Evolutionary conservation across 2,329 filamentous ascomycete genomes (phyloP).

Genomic region (Penicillium rolfsii): DNA sequence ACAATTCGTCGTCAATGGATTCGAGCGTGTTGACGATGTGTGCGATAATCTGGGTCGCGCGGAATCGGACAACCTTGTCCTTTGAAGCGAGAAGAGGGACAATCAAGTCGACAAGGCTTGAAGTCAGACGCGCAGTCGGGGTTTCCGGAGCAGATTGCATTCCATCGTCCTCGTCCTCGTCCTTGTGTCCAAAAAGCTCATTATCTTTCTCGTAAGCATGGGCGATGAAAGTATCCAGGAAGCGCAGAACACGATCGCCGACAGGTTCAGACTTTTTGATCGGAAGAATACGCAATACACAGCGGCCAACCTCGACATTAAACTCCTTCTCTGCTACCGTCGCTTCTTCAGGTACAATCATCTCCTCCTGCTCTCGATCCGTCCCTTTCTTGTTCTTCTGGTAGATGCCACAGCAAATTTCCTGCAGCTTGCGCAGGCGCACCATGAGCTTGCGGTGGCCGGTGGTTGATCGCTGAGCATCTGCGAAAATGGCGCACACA

Average conservation of each 20-base stretch:
- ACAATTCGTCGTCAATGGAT: constrained; percentile 88
- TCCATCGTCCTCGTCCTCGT: constrained; percentile 68
- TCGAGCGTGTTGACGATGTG: constrained; percentile 92
- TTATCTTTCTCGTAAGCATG: constrained; percentile 69
- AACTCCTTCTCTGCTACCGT: constrained; percentile 85
- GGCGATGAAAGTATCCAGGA: constrained; percentile 83
- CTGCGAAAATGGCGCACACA: constrained; percentile 72
- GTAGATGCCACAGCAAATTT: constrained; percentile 70
- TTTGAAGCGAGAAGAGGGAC: constrained; percentile 80
- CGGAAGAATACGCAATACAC: constrained; percentile 76
- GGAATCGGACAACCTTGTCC: constrained; percentile 89
- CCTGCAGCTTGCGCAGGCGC: constrained; percentile 86
- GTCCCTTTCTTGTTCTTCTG: constrained; percentile 49
- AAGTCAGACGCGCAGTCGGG: constrained; percentile 77
- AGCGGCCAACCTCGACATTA: constrained; percentile 81
- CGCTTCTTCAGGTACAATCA: constrained; percentile 52
- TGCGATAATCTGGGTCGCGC: constrained; percentile 85
- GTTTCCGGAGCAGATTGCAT: constrained; percentile 76
- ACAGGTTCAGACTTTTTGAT: constrained; percentile 91
- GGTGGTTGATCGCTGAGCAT: constrained; percentile 86
- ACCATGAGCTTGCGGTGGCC: constrained; percentile 89
- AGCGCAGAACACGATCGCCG: constrained; percentile 82
- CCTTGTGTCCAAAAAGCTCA: constrained; percentile 64
- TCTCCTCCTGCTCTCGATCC: constrained; percentile 55
- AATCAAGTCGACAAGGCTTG: constrained; percentile 71